Evolutionary conservation across 805 yeast species (phyloP).

Genomic region (Metschnikowia santaceciliae): DNA sequence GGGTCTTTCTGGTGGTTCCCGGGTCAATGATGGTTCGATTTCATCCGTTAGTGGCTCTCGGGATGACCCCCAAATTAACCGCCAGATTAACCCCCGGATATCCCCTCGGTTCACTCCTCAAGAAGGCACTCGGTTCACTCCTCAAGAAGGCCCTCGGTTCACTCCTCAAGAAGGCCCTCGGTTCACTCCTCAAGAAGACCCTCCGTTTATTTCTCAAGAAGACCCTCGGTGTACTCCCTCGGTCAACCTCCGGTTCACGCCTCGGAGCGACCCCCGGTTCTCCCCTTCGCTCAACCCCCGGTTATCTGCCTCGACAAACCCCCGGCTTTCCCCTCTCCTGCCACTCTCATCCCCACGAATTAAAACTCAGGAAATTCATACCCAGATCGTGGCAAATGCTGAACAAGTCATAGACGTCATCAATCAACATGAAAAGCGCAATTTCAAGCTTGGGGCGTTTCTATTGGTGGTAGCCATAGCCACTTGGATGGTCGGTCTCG

Average conservation of each 20-base stretch:
- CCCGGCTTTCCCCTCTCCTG: not conserved
- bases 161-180: not conserved
- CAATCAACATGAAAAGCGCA: constrained; percentile 38
- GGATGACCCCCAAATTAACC: too few relatives aligned
- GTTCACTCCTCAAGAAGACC: too few relatives aligned
- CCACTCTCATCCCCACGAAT: constrained; percentile 13
- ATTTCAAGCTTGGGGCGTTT: constrained; percentile 43
- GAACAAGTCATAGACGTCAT: constrained; percentile 31
- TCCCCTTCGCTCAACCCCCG: too few relatives aligned
- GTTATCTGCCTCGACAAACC: not conserved
- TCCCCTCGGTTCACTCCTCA: not conserved
- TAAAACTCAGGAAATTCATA: constrained; percentile 13
- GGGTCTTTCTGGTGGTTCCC: too few relatives aligned
- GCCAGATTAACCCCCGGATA: too few relatives aligned
- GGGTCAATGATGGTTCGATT: too few relatives aligned
- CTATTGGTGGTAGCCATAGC: constrained; percentile 39
- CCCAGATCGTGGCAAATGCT: constrained; percentile 10
- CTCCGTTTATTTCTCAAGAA: not conserved
- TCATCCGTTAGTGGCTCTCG: too few relatives aligned
- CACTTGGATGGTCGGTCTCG: constrained; percentile 49
- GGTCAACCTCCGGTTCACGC: too few relatives aligned
- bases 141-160: too few relatives aligned
- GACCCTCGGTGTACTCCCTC: not conserved
- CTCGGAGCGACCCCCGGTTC: too few relatives aligned
- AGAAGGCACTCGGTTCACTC: too few relatives aligned